Evolutionary conservation across 2,329 filamentous ascomycete species (phyloP).

Genomic region (Cladophialophora chaetospira): DNA sequence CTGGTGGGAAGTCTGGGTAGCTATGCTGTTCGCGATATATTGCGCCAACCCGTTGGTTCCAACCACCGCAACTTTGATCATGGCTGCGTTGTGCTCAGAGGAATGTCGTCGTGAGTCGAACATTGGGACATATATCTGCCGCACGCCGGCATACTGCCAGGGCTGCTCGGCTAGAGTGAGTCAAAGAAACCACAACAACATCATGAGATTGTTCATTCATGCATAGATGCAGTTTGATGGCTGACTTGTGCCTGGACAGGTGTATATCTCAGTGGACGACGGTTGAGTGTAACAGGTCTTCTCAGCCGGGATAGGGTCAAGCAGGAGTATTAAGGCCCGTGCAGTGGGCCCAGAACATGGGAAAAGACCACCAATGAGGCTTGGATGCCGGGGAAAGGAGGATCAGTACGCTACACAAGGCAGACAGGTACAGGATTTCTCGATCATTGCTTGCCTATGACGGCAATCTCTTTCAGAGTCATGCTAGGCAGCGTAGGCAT

Average conservation of each 20-base stretch:
- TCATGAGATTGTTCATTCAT: constrained; percentile 12
- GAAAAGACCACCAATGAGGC: constrained; percentile 18
- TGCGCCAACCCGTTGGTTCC: constrained; percentile 63
- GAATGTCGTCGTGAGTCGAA: constrained; percentile 5
- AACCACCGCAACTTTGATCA: constrained; percentile 64
- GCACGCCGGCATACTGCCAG: constrained; percentile 12
- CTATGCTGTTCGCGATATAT: constrained; percentile 61
- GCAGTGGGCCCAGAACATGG: constrained; percentile 12
- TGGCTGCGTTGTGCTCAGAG: constrained; percentile 33
- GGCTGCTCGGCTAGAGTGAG: constrained; percentile 9
- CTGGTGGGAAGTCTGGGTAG: constrained; percentile 63
- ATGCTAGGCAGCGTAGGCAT: constrained; percentile 24
- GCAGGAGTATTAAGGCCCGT: constrained; percentile 18
- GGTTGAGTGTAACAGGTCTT: background rate
- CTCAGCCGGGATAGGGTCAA: constrained; percentile 16
- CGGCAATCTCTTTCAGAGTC: background rate
- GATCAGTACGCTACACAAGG: constrained; percentile 10
- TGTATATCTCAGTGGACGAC: constrained; percentile 16
- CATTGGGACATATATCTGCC: constrained; percentile 20
- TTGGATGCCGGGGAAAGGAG: constrained; percentile 5
- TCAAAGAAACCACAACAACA: constrained; percentile 15
- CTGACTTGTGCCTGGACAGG: constrained; percentile 18
- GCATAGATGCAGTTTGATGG: constrained; percentile 14
- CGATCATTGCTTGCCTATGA: constrained; percentile 17
- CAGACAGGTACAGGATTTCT: constrained; percentile 17